These are phyloP conservation scores for Angophora floribunda DNA, from an alignment of 345 rosid genomes.

Conservation along the genomic window DNA sequence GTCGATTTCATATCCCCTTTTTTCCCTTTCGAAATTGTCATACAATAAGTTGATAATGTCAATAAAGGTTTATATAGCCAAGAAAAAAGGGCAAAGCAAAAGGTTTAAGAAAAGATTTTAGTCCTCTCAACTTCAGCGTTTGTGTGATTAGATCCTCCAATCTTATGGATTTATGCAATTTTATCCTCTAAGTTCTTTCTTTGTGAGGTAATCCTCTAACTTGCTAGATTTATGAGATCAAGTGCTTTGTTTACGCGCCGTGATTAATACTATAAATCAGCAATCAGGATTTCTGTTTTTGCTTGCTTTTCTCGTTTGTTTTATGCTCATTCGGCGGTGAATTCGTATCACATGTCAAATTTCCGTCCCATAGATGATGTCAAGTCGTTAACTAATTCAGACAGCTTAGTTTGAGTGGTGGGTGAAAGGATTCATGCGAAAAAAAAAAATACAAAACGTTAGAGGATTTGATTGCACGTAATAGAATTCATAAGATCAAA, in stretches of 20 bases:
- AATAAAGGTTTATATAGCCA: background rate
- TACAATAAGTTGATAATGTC: background rate
- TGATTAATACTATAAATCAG: background rate
- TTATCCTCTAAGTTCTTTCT: background rate
- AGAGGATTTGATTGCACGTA: background rate
- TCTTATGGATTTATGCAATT: background rate
- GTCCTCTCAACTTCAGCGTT: background rate
- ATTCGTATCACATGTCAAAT: background rate
- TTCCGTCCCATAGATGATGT: background rate
- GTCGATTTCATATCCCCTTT: background rate
- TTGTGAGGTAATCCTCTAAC: background rate
- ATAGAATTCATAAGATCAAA: background rate
- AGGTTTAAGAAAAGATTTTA: background rate
- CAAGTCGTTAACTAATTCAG: background rate
- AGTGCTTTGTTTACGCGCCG: accelerated
- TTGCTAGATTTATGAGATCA: background rate
- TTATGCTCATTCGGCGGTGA: background rate
- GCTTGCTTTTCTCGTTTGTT: too few species aligned
- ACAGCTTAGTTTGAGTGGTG: background rate
- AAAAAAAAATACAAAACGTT: background rate
- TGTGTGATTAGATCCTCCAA: background rate
- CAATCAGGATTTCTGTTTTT: too few species aligned
- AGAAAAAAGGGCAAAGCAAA: background rate
- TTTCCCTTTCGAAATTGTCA: background rate
- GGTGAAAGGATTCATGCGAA: background rate